Percentiles rank a stretch among this genome's conserved stretches.
Evolutionary conservation across 2,329 filamentous ascomycete species (phyloP).

Genomic region (Pochonia chlamydosporia): DNA sequence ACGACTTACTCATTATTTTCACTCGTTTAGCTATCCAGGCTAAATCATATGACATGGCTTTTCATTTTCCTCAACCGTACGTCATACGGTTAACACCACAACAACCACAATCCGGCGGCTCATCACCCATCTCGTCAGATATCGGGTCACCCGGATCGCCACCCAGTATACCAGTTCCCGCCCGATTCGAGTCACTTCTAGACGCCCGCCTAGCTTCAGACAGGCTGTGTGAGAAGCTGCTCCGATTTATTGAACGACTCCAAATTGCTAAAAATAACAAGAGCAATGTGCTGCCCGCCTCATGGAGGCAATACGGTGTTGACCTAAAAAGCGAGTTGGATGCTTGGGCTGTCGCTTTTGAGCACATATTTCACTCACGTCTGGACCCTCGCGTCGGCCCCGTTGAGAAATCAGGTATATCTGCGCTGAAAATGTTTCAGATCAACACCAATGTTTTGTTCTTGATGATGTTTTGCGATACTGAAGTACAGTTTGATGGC

Average conservation of each 20-base stretch:
- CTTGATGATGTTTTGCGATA: slow-evolving; percentile 54
- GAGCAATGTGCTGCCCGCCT: slow-evolving; percentile 45
- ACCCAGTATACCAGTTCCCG: slow-evolving; percentile 14
- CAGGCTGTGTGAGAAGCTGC: slow-evolving; percentile 47
- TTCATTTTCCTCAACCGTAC: slow-evolving; percentile 58
- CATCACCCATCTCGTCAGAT: slow-evolving; percentile 27
- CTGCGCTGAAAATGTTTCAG: slow-evolving; percentile 57
- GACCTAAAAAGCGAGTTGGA: slow-evolving; percentile 45
- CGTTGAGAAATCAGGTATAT: slow-evolving; percentile 54
- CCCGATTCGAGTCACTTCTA: slow-evolving; percentile 41
- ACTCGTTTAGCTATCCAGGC: slow-evolving; percentile 59
- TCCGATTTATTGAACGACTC: slow-evolving; percentile 54
- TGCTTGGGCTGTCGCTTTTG: slow-evolving; percentile 51
- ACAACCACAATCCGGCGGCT: slow-evolving; percentile 25
- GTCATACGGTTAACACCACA: slow-evolving; percentile 42
- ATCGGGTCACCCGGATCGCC: slow-evolving; percentile 10
- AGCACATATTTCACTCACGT: slow-evolving; percentile 46
- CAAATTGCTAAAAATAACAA: slow-evolving; percentile 41
- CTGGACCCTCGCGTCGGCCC: slow-evolving; percentile 41
- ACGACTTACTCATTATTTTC: slow-evolving; percentile 58
- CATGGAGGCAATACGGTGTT: slow-evolving; percentile 40
- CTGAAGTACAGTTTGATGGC: slow-evolving; percentile 52
- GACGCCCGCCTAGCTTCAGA: slow-evolving; percentile 55
- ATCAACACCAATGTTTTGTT: slow-evolving; percentile 53
- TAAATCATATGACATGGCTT: slow-evolving; percentile 64